Conservation (phyloP, 805 yeast genomes). For the Candida ficus region DNA sequence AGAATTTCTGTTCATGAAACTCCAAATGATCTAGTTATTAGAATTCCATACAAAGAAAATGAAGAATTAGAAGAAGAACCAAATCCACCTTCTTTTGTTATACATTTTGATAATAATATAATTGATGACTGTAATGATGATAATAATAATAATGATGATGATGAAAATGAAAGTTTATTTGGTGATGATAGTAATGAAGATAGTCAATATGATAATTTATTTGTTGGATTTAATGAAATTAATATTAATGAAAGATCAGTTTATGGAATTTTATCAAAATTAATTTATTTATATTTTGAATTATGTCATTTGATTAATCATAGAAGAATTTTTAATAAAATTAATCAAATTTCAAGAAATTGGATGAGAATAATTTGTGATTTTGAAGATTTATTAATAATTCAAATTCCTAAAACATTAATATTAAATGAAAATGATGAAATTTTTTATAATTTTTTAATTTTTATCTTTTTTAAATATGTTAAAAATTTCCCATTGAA, state of each 20-base stretch:
- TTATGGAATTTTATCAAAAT: slow-evolving; percentile 16
- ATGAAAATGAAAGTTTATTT: slow-evolving; percentile 4
- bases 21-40: slow-evolving; percentile 21
- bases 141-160: slow-evolving; percentile 3
- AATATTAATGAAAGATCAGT: slow-evolving; percentile 5
- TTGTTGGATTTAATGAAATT: slow-evolving; percentile 1
- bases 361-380: slow-evolving; percentile 44
- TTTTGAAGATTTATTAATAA: slow-evolving; percentile 35
- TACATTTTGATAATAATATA: slow-evolving; percentile 12
- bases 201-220: slow-evolving; percentile 4
- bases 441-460: slow-evolving; percentile 14
- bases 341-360: slow-evolving; percentile 37
- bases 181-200: slow-evolving; percentile 3
- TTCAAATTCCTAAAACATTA: slow-evolving; percentile 13
- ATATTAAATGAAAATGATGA: background rate
- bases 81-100: slow-evolving; percentile 22
- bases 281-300: slow-evolving; percentile 33
- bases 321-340: slow-evolving; percentile 32
- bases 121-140: slow-evolving; percentile 2
- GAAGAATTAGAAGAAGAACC: slow-evolving; percentile 16
- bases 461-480: slow-evolving; percentile 16
- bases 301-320: slow-evolving; percentile 41
- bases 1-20: slow-evolving; percentile 18
- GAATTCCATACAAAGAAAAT: slow-evolving; percentile 18
- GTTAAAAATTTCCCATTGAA: slow-evolving; percentile 21